Evolutionary conservation across 169 alveolate species (phyloP), one percentile per base, ranked within the genome.

Genomic region (Plasmodium berghei): DNA sequence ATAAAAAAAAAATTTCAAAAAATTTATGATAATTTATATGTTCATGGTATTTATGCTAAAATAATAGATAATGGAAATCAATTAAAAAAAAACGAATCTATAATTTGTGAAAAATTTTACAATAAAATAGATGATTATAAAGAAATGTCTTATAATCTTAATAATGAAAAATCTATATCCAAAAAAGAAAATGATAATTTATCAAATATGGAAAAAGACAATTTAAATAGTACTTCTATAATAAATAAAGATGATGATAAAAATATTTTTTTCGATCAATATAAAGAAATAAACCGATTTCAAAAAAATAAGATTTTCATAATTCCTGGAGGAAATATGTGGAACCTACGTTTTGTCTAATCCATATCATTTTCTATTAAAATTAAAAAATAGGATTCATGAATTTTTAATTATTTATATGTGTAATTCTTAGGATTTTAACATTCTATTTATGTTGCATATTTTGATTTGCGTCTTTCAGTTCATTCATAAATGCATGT

Each of bases 311-410:
- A 66, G 67, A 42, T 83, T 66, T 67, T 61, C 56, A 49, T 83
- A 40, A 71, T 83, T 26, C 90, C 90, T 6, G 90, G 90, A 28
- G 34, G 64, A 2, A 69, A 83, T 16, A 61, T 83, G 75, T 83
- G 90, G 90, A 67, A 80, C 9, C 56, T 83, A 72, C 69, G 85
- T 16, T 67, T 83, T 22, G n/a, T 67, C 6, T 83, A 61, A 48
- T 14, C 34, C 34, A 34, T 34, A 5, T 0, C 8, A 34, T 4
- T 34, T 34, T 34, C 0, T 34, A 34, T 5, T 34, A 49, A 9
- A 28, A 2, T 14, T 73, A 26, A 10, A 26, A 58, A 42, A 26
- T 42, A 28, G 71, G 26, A 34, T 1, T 12, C 34, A 10, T 12
- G 9, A 26, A 54, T 54, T 20, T 34, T 54, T 0, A 45, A 9